Base-by-base conservation (phyloP, 495 filamentous ascomycete genomes). In the Sphaerosporella brunnea region DNA sequence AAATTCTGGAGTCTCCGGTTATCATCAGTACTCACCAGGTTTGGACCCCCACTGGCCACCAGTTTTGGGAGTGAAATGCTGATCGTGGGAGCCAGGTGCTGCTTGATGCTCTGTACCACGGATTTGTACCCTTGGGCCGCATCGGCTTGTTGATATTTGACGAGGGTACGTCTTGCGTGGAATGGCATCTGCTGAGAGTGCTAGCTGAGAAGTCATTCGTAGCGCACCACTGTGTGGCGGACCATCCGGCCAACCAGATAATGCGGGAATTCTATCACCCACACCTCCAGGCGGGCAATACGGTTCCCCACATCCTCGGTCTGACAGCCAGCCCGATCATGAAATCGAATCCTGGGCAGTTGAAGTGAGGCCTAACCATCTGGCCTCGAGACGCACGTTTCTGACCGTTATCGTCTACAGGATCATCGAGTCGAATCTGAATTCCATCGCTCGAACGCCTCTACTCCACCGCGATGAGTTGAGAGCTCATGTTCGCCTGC, bases 251-350 rank as follows among this genome's bases (percentile, higher is more conserved):
- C 8, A 79, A 80, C 49, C 73, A 68, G 41, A 81, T 97, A 25
- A 90, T 97, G 84, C 64, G 65, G 19, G 66, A 77, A 41, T 79
- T 78, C 52, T 95, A 95, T 53, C 75, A 77, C 49, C 68, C 68
- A 2, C 60, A 62, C 2, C 51, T 62, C 1, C 59, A 61, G 20
- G 50, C 58, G 13, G 54, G 53, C 1, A 58, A 66, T 1, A 48
- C 59, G 13, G 65, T 82, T 7, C 88, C 90, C 0, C 64, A 66
- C 10, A 85, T 95, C 44, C 65, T 95, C 7, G 88, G 87, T 3
- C 70, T 96, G 2, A 85, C 82, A 16, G 88, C 88, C 0, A 92
- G 83, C 54, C 88, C 88, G 0, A 68, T 87, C 8, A 73, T 82
- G 48, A 71, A 68, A 61, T 66, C 69, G 48, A 67, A 69, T 23